Conservation (phyloP, 257 asterid species). For the Craterostigma plantagineum region DNA sequence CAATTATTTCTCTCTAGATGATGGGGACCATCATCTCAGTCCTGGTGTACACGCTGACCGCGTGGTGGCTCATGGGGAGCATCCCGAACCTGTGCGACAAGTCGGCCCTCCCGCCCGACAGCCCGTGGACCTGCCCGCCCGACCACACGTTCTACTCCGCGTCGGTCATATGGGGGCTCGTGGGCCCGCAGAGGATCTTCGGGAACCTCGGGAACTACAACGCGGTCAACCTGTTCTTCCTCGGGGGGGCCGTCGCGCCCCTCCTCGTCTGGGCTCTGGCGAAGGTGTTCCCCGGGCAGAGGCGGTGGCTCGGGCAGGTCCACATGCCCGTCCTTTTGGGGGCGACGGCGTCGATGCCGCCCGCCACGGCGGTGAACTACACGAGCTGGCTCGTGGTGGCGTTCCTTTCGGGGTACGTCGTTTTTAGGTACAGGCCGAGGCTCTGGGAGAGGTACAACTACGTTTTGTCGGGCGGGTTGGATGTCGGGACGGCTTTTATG, state of each 20-base stretch:
- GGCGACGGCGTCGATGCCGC: conserved; percentile 36
- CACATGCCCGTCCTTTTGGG: conserved; percentile 57
- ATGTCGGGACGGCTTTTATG: conserved; percentile 42
- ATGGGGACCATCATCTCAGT: conserved; percentile 70
- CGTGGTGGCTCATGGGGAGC: conserved; percentile 84
- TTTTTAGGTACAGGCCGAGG: conserved; percentile 17
- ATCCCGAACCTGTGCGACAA: conserved; percentile 51
- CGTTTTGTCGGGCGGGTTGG: conserved; percentile 39
- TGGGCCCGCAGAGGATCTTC: conserved; percentile 69
- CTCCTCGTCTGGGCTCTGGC: conserved; percentile 54
- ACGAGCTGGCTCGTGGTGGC: conserved; percentile 30
- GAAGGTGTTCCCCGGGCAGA: conserved; percentile 45
- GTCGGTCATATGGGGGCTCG: conserved; percentile 73
- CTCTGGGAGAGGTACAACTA: conserved; percentile 44
- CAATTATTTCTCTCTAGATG: conserved; percentile 17
- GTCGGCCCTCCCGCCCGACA: conserved; percentile 19
- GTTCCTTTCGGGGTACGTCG: conserved; percentile 21
- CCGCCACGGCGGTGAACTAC: conserved; percentile 37
- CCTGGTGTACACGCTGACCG: conserved; percentile 47
- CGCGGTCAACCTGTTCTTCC: conserved; percentile 64
- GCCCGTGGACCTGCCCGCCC: conserved; percentile 67
- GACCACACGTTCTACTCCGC: conserved; percentile 84
- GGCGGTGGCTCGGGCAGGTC: conserved; percentile 49
- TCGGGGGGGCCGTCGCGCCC: conserved; percentile 71
- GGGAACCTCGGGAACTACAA: conserved; percentile 60